Evolutionary conservation across 2,329 filamentous ascomycete genomes (phyloP), one percentile per base, ranked within the genome.

Genomic region (Lachnellula hyalina): DNA sequence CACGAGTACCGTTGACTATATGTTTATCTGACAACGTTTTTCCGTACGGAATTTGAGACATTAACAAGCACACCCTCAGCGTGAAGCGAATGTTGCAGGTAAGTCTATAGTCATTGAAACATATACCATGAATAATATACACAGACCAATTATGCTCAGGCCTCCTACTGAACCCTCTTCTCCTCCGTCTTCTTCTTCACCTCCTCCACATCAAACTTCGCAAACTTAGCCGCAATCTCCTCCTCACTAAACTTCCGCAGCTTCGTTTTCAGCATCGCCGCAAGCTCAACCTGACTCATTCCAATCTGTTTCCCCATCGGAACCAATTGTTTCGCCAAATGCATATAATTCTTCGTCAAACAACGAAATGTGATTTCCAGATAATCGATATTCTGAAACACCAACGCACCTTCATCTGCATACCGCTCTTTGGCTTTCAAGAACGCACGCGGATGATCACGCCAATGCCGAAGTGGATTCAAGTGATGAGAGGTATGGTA

Each of bases 401-500:
- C 85, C 6, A 93, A 77, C 0, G 88, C 89, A 19, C 83, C 74
- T 65, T 90, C 84, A 7, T 75, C 71, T 0, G 81, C 76, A 64
- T 92, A 93, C 2, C 77, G 78, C 23, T 80, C 72, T 70, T 90
- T 90, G 46, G 83, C 80, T 62, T 84, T 78, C 2, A 92, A 73
- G 70, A 93, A 90, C 6, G 87, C 81, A 12, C 83, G 75, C 0
- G 89, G 89, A 63, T 92, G 89, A 19, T 92, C 86, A 54, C 89
- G 84, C 89, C 89, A 93, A 73, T 92, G 89, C 1, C 89, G 82
- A 28, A 82, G 78, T 0, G 87, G 88, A 71, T 91, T 90, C 50
- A 91, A 80, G 64, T 91, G 88, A 67, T 91, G 89, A 17, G 86
- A 89, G 6, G 87, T 91, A 71, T 91, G 87, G 70, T 90, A 91